These are phyloP conservation scores for Podaxis carcinomalis DNA, from an alignment of 768 basidiomycete genomes.

Conservation along the genomic window DNA sequence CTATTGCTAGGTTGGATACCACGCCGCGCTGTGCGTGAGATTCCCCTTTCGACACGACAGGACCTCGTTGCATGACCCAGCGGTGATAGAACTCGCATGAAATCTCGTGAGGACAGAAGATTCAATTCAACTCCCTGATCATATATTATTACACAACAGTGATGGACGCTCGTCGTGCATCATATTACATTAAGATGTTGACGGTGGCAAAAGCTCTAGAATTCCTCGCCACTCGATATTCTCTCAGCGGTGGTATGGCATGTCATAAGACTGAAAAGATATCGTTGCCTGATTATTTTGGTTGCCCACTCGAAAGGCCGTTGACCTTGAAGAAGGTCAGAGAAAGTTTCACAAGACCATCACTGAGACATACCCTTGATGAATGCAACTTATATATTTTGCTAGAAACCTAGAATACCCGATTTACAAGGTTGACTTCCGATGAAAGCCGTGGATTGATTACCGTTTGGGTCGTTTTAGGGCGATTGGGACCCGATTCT, in stretches of 20 bases:
- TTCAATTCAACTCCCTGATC: background rate
- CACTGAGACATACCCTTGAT: background rate
- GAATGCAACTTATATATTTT: background rate
- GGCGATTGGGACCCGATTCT: background rate
- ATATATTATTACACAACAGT: background rate
- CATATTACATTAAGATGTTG: background rate
- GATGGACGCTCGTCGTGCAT: background rate
- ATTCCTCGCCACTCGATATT: background rate
- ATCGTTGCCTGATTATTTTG: background rate
- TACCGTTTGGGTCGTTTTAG: background rate
- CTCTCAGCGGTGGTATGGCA: background rate
- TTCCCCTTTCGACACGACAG: background rate
- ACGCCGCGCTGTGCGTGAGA: slow-evolving; percentile 8
- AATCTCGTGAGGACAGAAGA: background rate
- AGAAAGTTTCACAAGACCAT: background rate
- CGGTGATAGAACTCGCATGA: slow-evolving; percentile 1
- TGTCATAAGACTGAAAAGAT: background rate
- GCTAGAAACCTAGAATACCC: background rate
- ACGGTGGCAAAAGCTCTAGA: background rate
- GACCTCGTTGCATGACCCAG: background rate
- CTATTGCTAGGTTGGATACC: background rate
- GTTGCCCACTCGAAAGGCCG: background rate
- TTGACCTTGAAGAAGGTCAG: background rate
- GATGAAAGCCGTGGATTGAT: background rate
- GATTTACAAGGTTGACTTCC: background rate